Percentiles rank a stretch among this genome's conserved stretches.
phyloP scores from a whole-genome alignment of 768 basidiomycete species.

The Tricholoma saponaceum region DNA sequence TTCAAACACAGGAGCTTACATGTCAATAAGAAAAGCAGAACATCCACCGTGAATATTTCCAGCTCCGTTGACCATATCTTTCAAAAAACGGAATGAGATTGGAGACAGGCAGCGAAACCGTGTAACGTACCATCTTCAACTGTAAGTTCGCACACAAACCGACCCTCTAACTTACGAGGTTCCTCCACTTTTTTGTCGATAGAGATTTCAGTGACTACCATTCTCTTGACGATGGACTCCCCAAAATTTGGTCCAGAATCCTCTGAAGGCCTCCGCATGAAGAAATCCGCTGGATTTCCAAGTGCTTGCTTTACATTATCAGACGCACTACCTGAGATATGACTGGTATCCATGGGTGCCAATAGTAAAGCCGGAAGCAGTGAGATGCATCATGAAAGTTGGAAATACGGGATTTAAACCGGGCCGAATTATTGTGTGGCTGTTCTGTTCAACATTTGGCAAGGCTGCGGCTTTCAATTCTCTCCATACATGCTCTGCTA shows the following conservation, averaged over 20 bases:
- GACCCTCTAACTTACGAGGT: conserved; percentile 36
- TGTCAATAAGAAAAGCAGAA: conserved; percentile 49
- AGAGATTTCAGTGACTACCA: conserved; percentile 37
- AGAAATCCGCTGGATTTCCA: conserved; percentile 14
- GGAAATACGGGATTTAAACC: background rate
- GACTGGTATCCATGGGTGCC: conserved; percentile 9
- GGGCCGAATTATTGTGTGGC: too few relatives aligned
- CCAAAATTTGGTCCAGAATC: conserved; percentile 15
- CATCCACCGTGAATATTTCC: conserved; percentile 55
- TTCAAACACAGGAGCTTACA: conserved; percentile 23
- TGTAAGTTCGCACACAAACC: conserved; percentile 39
- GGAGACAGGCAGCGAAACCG: background rate
- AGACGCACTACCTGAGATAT: conserved; percentile 25
- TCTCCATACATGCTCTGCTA: too few relatives aligned
- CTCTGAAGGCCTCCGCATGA: conserved; percentile 3
- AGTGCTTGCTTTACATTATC: conserved; percentile 25
- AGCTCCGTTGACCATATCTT: conserved; percentile 52
- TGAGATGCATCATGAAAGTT: background rate
- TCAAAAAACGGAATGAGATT: background rate
- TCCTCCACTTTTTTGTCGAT: conserved; percentile 41
- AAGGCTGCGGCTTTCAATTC: too few relatives aligned
- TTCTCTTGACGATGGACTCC: conserved; percentile 11
- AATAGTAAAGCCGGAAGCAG: background rate
- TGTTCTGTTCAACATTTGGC: too few relatives aligned
- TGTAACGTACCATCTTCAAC: conserved; percentile 36